Conservation (phyloP, 192 early-diverging fungal species). For the Dimargaris cristalligena region DNA sequence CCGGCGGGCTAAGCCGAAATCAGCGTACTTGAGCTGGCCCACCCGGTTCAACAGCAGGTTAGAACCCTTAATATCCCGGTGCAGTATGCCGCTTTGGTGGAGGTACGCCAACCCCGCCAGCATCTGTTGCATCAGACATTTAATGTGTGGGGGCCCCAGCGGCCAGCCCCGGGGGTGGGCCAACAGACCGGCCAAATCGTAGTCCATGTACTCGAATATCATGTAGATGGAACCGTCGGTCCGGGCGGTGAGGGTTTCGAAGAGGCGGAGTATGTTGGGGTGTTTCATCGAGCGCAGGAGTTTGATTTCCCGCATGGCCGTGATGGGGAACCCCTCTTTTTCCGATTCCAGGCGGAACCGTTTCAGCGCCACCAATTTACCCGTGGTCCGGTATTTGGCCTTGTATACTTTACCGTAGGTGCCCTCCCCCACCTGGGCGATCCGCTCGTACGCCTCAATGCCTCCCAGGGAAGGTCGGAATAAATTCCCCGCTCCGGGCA, state of each 20-base stretch:
- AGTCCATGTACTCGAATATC: slow-evolving; percentile 82
- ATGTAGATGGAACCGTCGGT: slow-evolving; percentile 56
- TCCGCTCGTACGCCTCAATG: slow-evolving; percentile 44
- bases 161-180: slow-evolving; percentile 53
- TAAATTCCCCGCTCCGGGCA: background rate
- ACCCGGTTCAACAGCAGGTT: slow-evolving; percentile 75
- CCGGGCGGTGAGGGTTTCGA: slow-evolving; percentile 54
- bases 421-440: slow-evolving; percentile 68
- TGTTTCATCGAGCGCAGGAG: slow-evolving; percentile 48
- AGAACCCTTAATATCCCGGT: slow-evolving; percentile 89
- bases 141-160: slow-evolving; percentile 53
- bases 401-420: slow-evolving; percentile 81
- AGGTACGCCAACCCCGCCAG: slow-evolving; percentile 74
- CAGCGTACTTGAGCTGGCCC: slow-evolving; percentile 85
- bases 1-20: slow-evolving; percentile 86
- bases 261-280: slow-evolving; percentile 50
- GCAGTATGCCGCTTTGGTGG: slow-evolving; percentile 68
- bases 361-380: slow-evolving; percentile 60
- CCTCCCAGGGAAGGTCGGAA: slow-evolving; percentile 14
- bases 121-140: slow-evolving; percentile 76
- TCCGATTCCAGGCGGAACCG: slow-evolving; percentile 65
- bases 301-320: slow-evolving; percentile 74
- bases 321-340: slow-evolving; percentile 75
- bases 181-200: slow-evolving; percentile 64
- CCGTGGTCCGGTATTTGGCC: slow-evolving; percentile 48